Conservation (phyloP, 129 eudicot genomes). For the Gnaphalium uliginosum region DNA sequence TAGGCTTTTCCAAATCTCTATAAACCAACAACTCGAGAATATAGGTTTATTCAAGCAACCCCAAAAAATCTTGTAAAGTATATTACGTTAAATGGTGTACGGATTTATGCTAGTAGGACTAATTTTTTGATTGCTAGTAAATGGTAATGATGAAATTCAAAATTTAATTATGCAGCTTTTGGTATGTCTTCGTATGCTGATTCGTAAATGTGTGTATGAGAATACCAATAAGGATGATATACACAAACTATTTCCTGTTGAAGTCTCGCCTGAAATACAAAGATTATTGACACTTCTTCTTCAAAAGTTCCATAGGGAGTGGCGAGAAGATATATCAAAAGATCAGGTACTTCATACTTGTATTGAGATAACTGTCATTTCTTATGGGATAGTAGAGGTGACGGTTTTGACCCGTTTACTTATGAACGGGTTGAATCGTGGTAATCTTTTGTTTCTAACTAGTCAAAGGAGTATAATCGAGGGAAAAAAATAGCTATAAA, state of each 20-base stretch:
- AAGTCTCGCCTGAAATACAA: slow-evolving; percentile 52
- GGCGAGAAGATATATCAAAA: slow-evolving; percentile 65
- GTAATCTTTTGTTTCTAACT: not conserved
- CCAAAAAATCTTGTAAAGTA: too few relatives aligned
- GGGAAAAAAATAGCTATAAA: too few relatives aligned
- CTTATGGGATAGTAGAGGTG: not conserved
- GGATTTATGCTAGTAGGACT: too few relatives aligned
- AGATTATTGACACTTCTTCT: slow-evolving; percentile 68
- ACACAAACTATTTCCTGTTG: slow-evolving; percentile 64
- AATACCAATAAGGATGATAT: slow-evolving; percentile 58
- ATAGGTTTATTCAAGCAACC: too few relatives aligned
- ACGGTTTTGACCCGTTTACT: slow-evolving; percentile 12
- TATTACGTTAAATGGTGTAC: too few relatives aligned
- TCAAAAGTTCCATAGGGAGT: slow-evolving; percentile 68
- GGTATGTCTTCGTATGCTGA: slow-evolving; percentile 77
- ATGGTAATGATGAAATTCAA: not conserved
- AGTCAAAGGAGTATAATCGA: not conserved
- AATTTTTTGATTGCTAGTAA: not conserved
- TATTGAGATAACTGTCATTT: not conserved
- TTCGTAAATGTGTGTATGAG: slow-evolving; percentile 70
- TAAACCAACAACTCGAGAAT: too few relatives aligned
- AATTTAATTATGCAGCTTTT: slow-evolving; percentile 54
- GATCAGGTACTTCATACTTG: slow-evolving; percentile 47
- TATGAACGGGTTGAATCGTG: not conserved
- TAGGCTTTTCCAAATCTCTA: too few relatives aligned